Percentiles rank a stretch among this genome's conserved stretches.
Evolutionary conservation across 192 early-diverging fungal species (phyloP).

Genomic region (Coemansia aciculifera): DNA sequence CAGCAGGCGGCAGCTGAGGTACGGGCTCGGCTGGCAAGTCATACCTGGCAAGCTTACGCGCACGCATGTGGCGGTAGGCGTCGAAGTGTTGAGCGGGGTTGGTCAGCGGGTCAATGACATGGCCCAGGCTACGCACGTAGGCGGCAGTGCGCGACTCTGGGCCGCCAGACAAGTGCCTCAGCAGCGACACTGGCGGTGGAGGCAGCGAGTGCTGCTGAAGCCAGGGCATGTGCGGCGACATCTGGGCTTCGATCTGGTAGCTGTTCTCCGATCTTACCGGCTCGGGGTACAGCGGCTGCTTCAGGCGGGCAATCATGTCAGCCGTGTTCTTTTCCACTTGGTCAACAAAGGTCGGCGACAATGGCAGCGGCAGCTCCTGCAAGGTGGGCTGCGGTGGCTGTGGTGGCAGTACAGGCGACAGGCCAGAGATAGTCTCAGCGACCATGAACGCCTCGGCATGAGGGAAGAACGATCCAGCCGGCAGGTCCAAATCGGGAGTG

Average conservation of each 20-base stretch:
- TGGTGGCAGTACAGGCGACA: conserved; percentile 12
- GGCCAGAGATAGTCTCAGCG: conserved; percentile 18
- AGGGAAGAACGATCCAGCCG: conserved; percentile 36
- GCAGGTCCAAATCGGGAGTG: conserved; percentile 37
- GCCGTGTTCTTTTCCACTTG: conserved; percentile 31
- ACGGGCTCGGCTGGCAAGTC: conserved; percentile 2
- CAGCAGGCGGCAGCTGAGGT: conserved; percentile 18
- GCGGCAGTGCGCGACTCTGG: conserved; percentile 11
- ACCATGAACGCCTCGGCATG: conserved; percentile 19
- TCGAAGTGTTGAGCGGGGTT: conserved; percentile 38
- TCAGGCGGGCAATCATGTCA: conserved; percentile 26
- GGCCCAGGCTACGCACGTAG: conserved; percentile 9
- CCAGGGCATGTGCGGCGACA: background rate
- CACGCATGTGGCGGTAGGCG: conserved; percentile 40
- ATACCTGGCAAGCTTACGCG: conserved; percentile 35
- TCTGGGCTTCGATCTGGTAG: background rate
- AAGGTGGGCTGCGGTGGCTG: background rate
- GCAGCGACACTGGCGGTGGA: conserved; percentile 16
- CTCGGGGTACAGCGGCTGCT: conserved; percentile 15
- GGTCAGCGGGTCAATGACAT: conserved; percentile 25
- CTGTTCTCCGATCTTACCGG: background rate
- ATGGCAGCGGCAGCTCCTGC: conserved; percentile 5
- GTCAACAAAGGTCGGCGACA: conserved; percentile 24
- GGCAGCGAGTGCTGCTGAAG: conserved; percentile 9
- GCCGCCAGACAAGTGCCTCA: conserved; percentile 18